Evolutionary conservation across 2,329 filamentous ascomycete species (phyloP).

Genomic region (Rhynchosporium secalis): DNA sequence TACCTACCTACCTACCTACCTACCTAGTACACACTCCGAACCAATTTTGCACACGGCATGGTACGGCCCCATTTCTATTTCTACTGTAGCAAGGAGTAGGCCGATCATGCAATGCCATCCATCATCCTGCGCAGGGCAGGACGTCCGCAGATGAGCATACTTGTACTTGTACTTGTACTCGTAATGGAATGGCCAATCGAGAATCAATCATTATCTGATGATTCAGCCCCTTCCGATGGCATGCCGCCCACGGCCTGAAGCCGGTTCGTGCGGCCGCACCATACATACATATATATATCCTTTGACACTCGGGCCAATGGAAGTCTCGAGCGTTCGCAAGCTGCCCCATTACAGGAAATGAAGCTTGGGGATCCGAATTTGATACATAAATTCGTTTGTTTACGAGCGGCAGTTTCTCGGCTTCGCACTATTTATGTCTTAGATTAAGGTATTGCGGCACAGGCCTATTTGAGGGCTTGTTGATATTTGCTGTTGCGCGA

Average conservation of each 20-base stretch:
- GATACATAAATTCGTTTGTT: background rate
- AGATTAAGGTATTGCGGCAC: constrained; percentile 13
- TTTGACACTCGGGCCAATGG: background rate
- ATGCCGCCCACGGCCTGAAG: background rate
- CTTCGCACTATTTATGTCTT: constrained; percentile 7
- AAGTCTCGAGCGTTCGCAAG: constrained; percentile 14
- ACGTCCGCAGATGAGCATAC: background rate
- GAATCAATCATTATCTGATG: too few relatives aligned
- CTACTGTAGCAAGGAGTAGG: background rate
- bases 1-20: too few relatives aligned
- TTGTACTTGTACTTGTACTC: too few relatives aligned
- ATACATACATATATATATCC: background rate
- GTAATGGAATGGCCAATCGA: too few relatives aligned
- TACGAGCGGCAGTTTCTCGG: constrained; percentile 2
- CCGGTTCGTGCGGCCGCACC: constrained; percentile 6
- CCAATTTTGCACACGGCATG: constrained; percentile 18
- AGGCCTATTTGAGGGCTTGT: background rate
- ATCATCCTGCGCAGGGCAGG: background rate
- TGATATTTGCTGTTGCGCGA: constrained; percentile 9
- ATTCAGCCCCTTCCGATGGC: too few relatives aligned
- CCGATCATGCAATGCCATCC: constrained; percentile 13
- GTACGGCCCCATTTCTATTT: background rate
- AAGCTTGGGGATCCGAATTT: background rate
- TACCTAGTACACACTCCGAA: background rate
- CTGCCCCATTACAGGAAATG: constrained; percentile 6